Evolutionary conservation across 148 eudicot species (phyloP), one percentile per base, ranked within the genome.

Genomic region (Camellia sinensis): DNA sequence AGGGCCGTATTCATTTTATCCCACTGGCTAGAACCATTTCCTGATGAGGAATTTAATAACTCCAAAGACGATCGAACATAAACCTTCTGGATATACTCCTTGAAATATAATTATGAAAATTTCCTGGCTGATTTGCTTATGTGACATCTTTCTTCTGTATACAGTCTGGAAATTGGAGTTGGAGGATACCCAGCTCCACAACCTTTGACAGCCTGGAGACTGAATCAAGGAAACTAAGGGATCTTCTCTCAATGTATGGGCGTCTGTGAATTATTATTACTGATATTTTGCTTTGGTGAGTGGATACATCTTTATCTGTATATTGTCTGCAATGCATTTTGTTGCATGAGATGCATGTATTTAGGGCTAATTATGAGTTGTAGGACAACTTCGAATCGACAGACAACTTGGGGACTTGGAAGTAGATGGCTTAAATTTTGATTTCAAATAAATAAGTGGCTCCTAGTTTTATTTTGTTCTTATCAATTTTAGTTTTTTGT

Each of bases 121-220:
- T 64, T 80, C 71, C 68, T 21, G 9, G 14, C 13, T 5, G 0
- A 29, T 29, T 21, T 75, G 29, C 71, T 5, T 69, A 41, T 61
- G 80, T 18, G 7, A 43, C 67, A 6, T 18, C 0, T 43, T 41
- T 77, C 70, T 6, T 5, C 3, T 64, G 50, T 77, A 17, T 61
- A 57, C 87, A 93, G 98, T 87, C 80, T 60, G 99, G 99, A 77
- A 96, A 96, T 76, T 96, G 99, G 99, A 90, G 89, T 84, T 96
- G 99, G 99, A 92, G 99, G 86, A 75, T 96, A 83, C 94, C 98
- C 2, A 77, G 85, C 71, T 86, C 97, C 69, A 83, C 68, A 74
- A 78, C 80, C 79, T 91, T 96, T 77, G 90, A 87, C 72, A 79
- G 85, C 88, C 68, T 96, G 85, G 88, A 80, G 57, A 21, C 84